phyloP scores from a whole-genome alignment of 148 eudicot species.

The Diospyros kaki region DNA sequence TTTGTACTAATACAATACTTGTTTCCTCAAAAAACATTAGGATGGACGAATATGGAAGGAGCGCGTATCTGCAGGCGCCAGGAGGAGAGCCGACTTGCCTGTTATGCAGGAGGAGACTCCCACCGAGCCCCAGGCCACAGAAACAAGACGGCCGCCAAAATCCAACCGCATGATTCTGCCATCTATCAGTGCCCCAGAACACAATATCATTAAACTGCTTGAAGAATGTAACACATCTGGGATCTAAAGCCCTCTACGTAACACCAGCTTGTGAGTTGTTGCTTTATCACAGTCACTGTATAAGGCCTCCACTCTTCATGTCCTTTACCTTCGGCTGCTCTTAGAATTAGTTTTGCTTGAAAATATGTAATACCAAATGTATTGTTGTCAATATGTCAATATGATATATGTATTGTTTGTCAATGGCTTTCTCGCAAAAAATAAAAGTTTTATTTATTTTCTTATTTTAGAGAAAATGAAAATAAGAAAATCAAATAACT shows the following conservation, averaged over 20 bases:
- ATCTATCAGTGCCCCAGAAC: constrained; percentile 90
- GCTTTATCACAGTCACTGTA: too few relatives aligned
- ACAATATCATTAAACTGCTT: constrained; percentile 61
- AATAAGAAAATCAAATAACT: too few relatives aligned
- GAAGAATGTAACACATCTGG: constrained; percentile 60
- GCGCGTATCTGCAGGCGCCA: constrained; percentile 65
- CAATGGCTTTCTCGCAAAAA: too few relatives aligned
- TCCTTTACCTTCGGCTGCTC: too few relatives aligned
- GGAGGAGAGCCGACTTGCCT: constrained; percentile 58
- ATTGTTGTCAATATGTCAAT: too few relatives aligned
- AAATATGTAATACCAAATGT: too few relatives aligned
- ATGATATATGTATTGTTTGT: too few relatives aligned
- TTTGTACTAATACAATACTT: neutral
- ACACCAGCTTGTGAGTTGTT: too few relatives aligned
- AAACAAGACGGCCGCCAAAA: constrained; percentile 20
- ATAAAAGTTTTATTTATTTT: too few relatives aligned
- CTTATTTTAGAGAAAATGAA: too few relatives aligned
- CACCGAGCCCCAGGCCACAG: constrained; percentile 28
- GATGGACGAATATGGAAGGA: constrained; percentile 97
- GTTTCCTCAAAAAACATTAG: constrained; percentile 24
- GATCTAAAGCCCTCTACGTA: neutral
- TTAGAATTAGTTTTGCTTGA: too few relatives aligned
- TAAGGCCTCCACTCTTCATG: too few relatives aligned
- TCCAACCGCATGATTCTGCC: constrained; percentile 62
- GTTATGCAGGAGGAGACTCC: constrained; percentile 44